Base-by-base conservation (phyloP, 2,329 filamentous ascomycete species). In the Gyromitra esculenta region DNA sequence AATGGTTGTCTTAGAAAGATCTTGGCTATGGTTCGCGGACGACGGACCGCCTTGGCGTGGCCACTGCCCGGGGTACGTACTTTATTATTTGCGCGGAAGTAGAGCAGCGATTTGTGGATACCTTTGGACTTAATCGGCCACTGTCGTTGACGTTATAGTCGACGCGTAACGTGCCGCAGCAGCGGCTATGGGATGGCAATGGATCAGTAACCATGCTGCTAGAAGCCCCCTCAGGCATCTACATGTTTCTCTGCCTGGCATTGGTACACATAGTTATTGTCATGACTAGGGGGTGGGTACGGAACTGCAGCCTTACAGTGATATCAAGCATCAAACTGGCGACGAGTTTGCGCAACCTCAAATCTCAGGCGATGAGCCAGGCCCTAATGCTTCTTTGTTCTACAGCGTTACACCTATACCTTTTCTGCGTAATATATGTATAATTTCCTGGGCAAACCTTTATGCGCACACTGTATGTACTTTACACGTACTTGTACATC, bases 141-240 rank as follows among this genome's bases (percentile, higher is more conserved):
- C 60, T 67, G 43, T 62, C 43, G 41, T 21, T 5, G 1, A 31
- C 41, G 21, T 63, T n/a, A 43, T 45, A 48, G 41, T 69, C 50
- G 57, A 70, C 48, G 65, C 57, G 65, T 64, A 75, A 75, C 65
- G 48, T 57, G 63, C 37, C 18, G 35, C 48, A 35, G 31, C 11
- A 64, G 48, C 48, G 65, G 65, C 65, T 64, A 52, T 13, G 21
- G 56, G 15, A 41, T 68, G 65, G 52, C 52, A 39, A 41, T 45
- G 35, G 39, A 35, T 66, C 45, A 7, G 41, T 50, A 50, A 56
- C 57, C 43, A 18, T 63, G 67, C 39, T 52, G n/a, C 35, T 18
- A 13, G 43, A 63, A 35, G 45, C 45, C 25, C 18, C 31, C 9
- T 9, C 48, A 25, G 41, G 45, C 11, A 63, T 63, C 21, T 63